These are phyloP conservation scores for Dianthus caryophyllus DNA, from an alignment of 148 eudicot genomes.

Conservation along the genomic window DNA sequence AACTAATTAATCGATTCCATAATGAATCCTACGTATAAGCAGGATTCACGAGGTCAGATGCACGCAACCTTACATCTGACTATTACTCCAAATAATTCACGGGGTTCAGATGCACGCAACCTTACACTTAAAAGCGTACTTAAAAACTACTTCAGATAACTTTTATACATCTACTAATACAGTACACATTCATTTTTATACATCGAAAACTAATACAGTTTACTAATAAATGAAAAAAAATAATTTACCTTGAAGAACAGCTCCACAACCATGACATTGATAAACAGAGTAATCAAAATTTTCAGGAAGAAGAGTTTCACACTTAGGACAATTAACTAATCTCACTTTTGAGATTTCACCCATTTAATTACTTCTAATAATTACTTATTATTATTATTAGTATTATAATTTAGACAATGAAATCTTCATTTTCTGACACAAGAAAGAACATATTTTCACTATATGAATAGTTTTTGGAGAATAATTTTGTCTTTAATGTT, in stretches of 20 bases:
- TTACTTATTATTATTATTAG: too few relatives aligned
- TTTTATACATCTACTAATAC: too few relatives aligned
- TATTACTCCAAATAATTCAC: too few relatives aligned
- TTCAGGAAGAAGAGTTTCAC: conserved; percentile 76
- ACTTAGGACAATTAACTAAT: conserved; percentile 83
- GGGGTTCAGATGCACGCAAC: conserved; percentile 7
- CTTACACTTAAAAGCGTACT: not conserved
- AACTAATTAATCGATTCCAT: not conserved
- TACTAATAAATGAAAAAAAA: conserved; percentile 4
- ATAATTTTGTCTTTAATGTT: not conserved
- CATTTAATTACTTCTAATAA: conserved; percentile 27
- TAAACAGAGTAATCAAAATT: conserved; percentile 71
- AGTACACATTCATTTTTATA: not conserved
- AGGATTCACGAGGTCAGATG: conserved; percentile 3
- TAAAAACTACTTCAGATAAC: too few relatives aligned
- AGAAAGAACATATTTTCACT: conserved; percentile 10
- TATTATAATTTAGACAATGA: conserved; percentile 9
- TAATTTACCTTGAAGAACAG: conserved; percentile 69
- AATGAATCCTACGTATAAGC: not conserved
- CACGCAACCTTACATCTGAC: conserved; percentile 5
- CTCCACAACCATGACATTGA: conserved; percentile 92
- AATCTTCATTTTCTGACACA: not conserved
- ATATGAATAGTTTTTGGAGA: too few relatives aligned
- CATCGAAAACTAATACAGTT: conserved; percentile 6
- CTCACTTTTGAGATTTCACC: conserved; percentile 56